Evolutionary conservation across 176 grass and related monocot genomes (phyloP), one percentile per base, ranked within the genome.

Genomic region (Olyra latifolia): DNA sequence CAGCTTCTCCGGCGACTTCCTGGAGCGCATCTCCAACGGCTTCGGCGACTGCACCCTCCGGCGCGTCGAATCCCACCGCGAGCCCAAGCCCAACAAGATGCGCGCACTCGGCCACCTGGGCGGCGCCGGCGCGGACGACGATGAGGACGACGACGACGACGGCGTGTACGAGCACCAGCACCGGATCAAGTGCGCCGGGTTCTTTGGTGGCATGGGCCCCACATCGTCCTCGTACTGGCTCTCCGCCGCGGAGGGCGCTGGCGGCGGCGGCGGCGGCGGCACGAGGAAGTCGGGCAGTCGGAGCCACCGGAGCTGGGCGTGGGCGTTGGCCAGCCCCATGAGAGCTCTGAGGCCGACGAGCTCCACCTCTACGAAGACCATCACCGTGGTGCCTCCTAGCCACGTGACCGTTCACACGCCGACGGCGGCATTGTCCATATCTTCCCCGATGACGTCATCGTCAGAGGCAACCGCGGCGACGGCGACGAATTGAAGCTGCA

Each of bases 281-380:
- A 3, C 48, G n/a, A 81, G 55, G 42, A 77, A 35, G 14, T 25
- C 69, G 0, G 52, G 75, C 9, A 69, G 53, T 12, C 82, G 87
- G 48, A 85, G 79, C 77, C 58, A 80, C 62, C 68, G 87, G 68
- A 81, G 83, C 58, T 93, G 91, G 91, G 91, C 83, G 27, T 97
- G 91, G 94, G 86, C 91, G 27, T 86, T 97, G 27, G 91, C 91
- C 2, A 97, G 94, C 73, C 91, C 91, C 40, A 97, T 97, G 94
- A 78, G 94, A 79, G 91, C 84, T 48, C 75, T 97, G 25, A 83
- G 86, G 69, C 91, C 91, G 42, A 25, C 83, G 32, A 52, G 80
- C 27, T 67, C 90, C 12, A 85, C 90, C 12, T 72, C 88, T 25
- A 87, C 87, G 46, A 91, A 91, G 84, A 88, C 75, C 49, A 91